Base-by-base conservation (phyloP, 257 asterid genomes). In the Salvia miltiorrhiza region DNA sequence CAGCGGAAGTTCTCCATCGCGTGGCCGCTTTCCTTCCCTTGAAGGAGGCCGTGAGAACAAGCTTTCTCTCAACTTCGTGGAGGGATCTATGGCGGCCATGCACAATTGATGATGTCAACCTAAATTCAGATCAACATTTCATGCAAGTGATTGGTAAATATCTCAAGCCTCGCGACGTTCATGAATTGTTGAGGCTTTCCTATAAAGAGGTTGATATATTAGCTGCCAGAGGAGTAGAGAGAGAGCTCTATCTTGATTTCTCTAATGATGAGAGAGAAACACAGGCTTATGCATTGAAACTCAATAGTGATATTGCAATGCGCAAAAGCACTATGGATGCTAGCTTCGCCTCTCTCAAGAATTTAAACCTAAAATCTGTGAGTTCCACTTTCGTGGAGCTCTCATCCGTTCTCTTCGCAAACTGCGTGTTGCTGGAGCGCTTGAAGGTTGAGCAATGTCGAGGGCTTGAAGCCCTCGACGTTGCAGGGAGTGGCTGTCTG, bases 181-280 rank as follows among this genome's bases (percentile, higher is more conserved):
- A 33, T 23, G 63, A 57, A 7, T 16, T 57, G 63, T 8, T 57
- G 63, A 57, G 35, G 63, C 41, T 57, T 57, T 57, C 21, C 0
- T 28, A 13, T 11, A 13, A 13, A 57, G 30, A 26, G 30, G 4
- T 13, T n/a, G 13, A 49, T 49, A 16, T 49, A 17, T 23, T 23
- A 3, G 43, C 56, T 12, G 41, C 40, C 23, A 63, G 43, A 63
- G 56, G 69, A 28, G 55, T 23, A 13, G 69, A 43, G n/a, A 21
- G 11, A 23, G 40, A 63, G 41, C 69, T 63, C 37, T 24, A 23
- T 43, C 69, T 43, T 28, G 41, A 44, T 21, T 63, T 63, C 69
- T 44, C 2, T 2, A 12, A 16, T 16, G 43, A 30, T 0, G 20
- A 55, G 40, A 1, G 9, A 55, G 40, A 28, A 35, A 30, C 10